Evolutionary conservation across 2,329 filamentous ascomycete genomes (phyloP), one percentile per base, ranked within the genome.

Genomic region (Cladobotryum mycophilum): DNA sequence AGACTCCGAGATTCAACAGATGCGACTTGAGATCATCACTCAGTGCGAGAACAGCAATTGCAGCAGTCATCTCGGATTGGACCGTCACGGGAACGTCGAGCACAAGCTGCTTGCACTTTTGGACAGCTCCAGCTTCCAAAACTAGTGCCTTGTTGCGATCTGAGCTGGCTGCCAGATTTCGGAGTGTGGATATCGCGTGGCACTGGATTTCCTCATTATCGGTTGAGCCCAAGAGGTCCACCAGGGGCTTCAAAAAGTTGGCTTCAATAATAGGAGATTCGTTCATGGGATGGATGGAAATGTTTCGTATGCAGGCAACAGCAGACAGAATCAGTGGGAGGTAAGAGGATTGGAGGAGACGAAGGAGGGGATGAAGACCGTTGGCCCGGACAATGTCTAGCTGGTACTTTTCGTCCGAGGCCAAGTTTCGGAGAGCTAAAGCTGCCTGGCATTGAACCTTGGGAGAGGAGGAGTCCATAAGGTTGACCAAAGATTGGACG

Each of bases 121-220:
- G 90, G 37, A 99, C 93, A 2, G 93, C 93, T 20, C 93, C 93
- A 34, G 93, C 93, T 69, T 97, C 90, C 45, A 99, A 75, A 1
- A 99, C 93, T n/a, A 99, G 79, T 52, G 95, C 88, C 73, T 99
- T 99, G 79, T 99, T 99, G 56, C 89, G 85, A 67, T 99, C 93
- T 7, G 92, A 97, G 70, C 91, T 97, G 49, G 93, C 93, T 6
- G 93, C 93, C 52, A 99, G 78, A 63, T 99, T 99, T 56, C 93
- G 84, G 45, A 99, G 79, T 0, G 93, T 99, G 5, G 93, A 97
- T 58, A 99, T 99, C 51, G 93, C 93, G 65, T 99, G 93, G 65
- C 93, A 99, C 67, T 99, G 93, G 47, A 99, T 99, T 67, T 99
- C 93, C 69, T 99, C 93, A 64, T 96, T 96, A 61, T 97, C 92